phyloP scores from a whole-genome alignment of 805 yeast species.

The Candida namnaoensis region DNA sequence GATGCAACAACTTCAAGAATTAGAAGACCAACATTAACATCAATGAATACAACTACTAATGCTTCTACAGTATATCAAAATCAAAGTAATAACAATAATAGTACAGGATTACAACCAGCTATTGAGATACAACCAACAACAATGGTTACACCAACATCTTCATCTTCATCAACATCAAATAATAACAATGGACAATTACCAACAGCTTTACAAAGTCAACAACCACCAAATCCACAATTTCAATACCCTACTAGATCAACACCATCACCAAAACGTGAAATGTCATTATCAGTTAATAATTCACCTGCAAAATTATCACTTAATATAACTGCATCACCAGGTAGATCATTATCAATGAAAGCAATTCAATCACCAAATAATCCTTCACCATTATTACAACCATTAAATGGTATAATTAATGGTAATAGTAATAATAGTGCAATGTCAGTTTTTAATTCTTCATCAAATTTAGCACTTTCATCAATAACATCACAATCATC shows the following conservation, averaged over 20 bases:
- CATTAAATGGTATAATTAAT: conserved; percentile 25
- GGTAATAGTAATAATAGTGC: too few species aligned
- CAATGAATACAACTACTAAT: too few species aligned
- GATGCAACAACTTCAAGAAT: conserved; percentile 10
- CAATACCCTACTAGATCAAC: conserved; percentile 23
- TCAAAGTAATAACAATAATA: conserved; percentile 7
- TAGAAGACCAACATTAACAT: conserved; percentile 16
- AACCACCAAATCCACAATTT: conserved; percentile 13
- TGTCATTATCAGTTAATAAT: conserved; percentile 9
- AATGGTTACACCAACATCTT: conserved; percentile 1
- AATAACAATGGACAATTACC: background rate
- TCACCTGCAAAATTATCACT: conserved; percentile 21
- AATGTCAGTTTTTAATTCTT: background rate
- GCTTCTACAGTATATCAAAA: background rate
- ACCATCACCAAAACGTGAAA: conserved; percentile 37
- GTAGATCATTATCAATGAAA: conserved; percentile 33
- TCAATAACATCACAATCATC: background rate
- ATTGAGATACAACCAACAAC: conserved; percentile 1
- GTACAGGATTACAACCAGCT: conserved; percentile 3
- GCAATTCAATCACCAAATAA: conserved; percentile 17
- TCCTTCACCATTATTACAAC: conserved; percentile 21
- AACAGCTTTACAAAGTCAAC: conserved; percentile 4
- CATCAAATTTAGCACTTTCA: background rate
- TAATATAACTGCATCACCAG: conserved; percentile 21
- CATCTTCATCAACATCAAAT: conserved; percentile 2